Base-by-base conservation (phyloP, 2,329 filamentous ascomycete species). In the Leptographium flavum region DNA sequence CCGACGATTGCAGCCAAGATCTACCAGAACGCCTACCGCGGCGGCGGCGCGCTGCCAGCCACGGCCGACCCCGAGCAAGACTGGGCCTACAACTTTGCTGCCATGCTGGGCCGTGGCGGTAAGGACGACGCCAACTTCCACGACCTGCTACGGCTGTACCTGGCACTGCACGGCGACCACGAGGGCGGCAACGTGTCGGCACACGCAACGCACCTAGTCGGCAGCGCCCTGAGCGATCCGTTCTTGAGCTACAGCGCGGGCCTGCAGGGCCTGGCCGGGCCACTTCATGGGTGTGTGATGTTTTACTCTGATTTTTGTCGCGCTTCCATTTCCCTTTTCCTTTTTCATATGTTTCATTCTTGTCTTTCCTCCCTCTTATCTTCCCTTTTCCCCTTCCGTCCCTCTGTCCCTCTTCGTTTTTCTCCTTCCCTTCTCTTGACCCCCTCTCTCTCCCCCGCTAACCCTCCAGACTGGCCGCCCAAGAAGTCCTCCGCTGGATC, bases 71-170 rank as follows among this genome's bases (percentile, higher is more conserved):
- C 77, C 47, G 74, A 83, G 54, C 86, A 95, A 67, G 92, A 98
- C 66, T 98, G 92, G 92, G 83, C 88, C 1, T 94, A 95, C 73
- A 98, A 98, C 74, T 98, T 95, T 58, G 92, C 92, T 39, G 85
- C 87, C 53, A 87, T 96, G 79, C 76, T 96, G 45, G 90, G 90
- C 58, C 94, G 93, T 69, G 77, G 81, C 42, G 87, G 87, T 54
- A 78, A 82, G 63, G 73, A 94, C 65, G 82, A 96, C 56, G 85
- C 88, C 66, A 83, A 85, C 62, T 94, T 98, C 74, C 90, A 96
- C 62, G 92, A 98, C 58, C 74, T 98, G 19, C 75, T 98, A 51
- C 79, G 92, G 55, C 70, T 98, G 28, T 98, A 98, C 66, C 79
- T 98, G 22, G 90, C 92, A 42, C 81, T 98, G 5, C 92, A 98